phyloP scores from a whole-genome alignment of 2,329 filamentous ascomycete species.

The Nannizzia gypsea region DNA sequence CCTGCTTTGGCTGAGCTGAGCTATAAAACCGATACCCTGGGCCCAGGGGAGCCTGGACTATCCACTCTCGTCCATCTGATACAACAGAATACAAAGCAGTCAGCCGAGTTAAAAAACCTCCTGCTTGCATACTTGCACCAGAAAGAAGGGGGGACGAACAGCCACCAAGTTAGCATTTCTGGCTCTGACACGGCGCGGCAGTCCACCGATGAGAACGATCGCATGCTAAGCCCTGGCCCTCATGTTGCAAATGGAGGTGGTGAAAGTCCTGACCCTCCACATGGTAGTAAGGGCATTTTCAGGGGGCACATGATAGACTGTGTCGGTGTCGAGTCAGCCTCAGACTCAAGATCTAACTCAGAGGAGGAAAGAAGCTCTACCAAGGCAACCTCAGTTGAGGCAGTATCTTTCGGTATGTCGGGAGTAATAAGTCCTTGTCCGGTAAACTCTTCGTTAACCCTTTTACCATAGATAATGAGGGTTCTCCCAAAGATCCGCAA shows the following conservation, averaged over 20 bases:
- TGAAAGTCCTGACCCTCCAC: conserved; percentile 14
- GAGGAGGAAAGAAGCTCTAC: neutral
- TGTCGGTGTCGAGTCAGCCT: neutral
- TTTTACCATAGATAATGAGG: neutral
- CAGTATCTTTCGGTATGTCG: neutral
- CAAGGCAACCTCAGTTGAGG: neutral
- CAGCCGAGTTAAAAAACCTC: conserved; percentile 9
- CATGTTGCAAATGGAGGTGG: conserved; percentile 14
- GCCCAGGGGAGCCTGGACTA: conserved; percentile 4
- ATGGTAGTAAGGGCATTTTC: conserved; percentile 6
- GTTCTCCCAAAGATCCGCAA: neutral
- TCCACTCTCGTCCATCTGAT: conserved; percentile 11
- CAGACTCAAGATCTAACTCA: neutral
- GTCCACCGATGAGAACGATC: neutral
- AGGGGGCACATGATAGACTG: conserved; percentile 16
- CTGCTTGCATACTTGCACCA: neutral
- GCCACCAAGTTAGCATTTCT: too few relatives aligned
- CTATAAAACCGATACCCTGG: neutral
- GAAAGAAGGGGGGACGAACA: neutral
- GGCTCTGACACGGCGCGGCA: neutral
- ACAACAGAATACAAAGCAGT: conserved; percentile 8
- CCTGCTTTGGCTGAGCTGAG: neutral
- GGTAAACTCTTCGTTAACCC: neutral
- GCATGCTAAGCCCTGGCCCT: neutral
- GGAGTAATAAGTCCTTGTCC: neutral